Conservation (phyloP, 1,284 basidiomycete species). For the Pseudozyma sp. region DNA sequence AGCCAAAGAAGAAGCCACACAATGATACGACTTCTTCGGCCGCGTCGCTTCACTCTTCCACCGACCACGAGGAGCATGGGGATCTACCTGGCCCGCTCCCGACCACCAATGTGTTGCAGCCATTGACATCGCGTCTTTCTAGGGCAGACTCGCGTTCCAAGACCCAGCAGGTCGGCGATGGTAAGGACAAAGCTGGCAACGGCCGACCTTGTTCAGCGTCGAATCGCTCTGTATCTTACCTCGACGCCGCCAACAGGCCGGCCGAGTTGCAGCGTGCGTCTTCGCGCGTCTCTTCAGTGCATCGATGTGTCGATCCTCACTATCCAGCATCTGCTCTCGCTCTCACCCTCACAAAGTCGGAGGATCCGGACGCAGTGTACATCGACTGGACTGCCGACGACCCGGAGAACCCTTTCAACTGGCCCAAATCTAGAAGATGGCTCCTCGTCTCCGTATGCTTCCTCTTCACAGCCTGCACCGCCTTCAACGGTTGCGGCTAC, state of each 20-base stretch:
- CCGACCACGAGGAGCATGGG: conserved; percentile 32
- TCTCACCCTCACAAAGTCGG: conserved; percentile 46
- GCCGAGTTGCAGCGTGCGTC: conserved; percentile 34
- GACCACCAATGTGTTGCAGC: conserved; percentile 28
- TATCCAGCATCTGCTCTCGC: conserved; percentile 42
- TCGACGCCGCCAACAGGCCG: conserved; percentile 29
- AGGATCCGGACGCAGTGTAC: conserved; percentile 46
- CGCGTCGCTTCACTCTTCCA: conserved; percentile 17
- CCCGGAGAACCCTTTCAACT: conserved; percentile 58
- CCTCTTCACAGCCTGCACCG: conserved; percentile 55
- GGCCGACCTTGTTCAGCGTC: conserved; percentile 30
- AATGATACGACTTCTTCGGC: conserved; percentile 7
- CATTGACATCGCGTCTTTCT: conserved; percentile 30
- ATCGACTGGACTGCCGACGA: conserved; percentile 54
- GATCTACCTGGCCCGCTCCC: conserved; percentile 42
- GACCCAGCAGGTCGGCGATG: neutral
- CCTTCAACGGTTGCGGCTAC: conserved; percentile 57
- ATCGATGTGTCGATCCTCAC: conserved; percentile 32
- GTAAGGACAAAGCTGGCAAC: neutral
- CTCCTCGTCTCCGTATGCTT: conserved; percentile 42
- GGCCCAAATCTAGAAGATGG: conserved; percentile 44
- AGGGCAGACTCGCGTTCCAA: conserved; percentile 27
- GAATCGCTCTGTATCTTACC: conserved; percentile 28
- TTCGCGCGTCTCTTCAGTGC: conserved; percentile 43
- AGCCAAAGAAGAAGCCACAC: conserved; percentile 3